A percentile compares a stretch with the other conserved stretches of the same genome.
phyloP scores from a whole-genome alignment of 2,329 filamentous ascomycete genomes.

The Magnaporthiopsis rhizophila region DNA sequence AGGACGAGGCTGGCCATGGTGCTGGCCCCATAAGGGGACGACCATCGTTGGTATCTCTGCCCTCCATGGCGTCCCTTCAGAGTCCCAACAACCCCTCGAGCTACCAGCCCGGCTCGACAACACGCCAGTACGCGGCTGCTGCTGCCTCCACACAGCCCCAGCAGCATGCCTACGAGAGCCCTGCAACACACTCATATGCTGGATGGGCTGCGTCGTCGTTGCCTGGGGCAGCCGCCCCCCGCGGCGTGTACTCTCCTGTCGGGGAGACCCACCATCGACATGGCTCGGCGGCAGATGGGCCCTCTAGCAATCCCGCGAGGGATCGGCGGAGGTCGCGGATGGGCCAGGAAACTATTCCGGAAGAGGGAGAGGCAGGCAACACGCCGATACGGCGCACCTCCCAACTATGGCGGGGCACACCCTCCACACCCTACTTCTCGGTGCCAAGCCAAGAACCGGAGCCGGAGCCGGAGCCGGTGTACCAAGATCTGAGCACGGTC shows the following conservation, averaged over 20 bases:
- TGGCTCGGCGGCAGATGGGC: neutral
- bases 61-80: constrained; percentile 17
- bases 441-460: constrained; percentile 22
- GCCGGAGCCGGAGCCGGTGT: neutral
- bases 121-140: neutral
- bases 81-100: constrained; percentile 3
- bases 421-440: constrained; percentile 20
- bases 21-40: constrained; percentile 18
- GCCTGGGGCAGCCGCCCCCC: neutral
- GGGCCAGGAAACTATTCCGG: neutral
- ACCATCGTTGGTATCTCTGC: constrained; percentile 32
- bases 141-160: neutral
- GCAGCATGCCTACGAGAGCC: neutral
- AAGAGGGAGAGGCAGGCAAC: neutral
- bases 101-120: neutral
- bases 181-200: neutral
- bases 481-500: neutral
- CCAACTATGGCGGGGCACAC: constrained; percentile 13
- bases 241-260: neutral
- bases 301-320: neutral
- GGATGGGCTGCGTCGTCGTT: neutral
- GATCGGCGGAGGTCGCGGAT: neutral
- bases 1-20: constrained; percentile 35
- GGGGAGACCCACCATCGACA: neutral
- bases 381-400: neutral